Evolutionary conservation across 176 grass and related monocot species (phyloP).

Genomic region (Phoenix dactylifera): DNA sequence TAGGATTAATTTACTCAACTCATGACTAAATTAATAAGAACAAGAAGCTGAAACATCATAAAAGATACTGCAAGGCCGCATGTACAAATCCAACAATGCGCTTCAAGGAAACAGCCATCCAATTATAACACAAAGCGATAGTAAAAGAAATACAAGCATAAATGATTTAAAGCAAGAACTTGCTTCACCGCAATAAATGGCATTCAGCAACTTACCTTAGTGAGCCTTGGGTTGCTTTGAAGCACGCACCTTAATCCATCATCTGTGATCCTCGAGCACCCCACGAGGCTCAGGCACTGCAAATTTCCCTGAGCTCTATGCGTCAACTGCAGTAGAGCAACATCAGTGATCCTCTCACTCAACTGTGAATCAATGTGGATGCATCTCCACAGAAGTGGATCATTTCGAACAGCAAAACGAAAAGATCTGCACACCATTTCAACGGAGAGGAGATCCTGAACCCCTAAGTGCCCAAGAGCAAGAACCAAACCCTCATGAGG

Average conservation of each 20-base stretch:
- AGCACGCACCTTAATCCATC: conserved; percentile 63
- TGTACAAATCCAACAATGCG: too few species aligned
- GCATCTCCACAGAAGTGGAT: conserved; percentile 43
- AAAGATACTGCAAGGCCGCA: too few species aligned
- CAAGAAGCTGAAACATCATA: too few species aligned
- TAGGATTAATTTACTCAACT: too few species aligned
- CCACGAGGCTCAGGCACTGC: conserved; percentile 37
- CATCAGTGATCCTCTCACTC: conserved; percentile 49
- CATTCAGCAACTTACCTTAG: conserved; percentile 44
- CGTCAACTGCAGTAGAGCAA: conserved; percentile 37
- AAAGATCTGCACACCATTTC: conserved; percentile 71
- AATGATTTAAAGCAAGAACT: too few species aligned
- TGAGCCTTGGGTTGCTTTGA: conserved; percentile 40
- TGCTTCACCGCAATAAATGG: too few species aligned
- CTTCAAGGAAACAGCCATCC: too few species aligned
- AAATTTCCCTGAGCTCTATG: conserved; percentile 39
- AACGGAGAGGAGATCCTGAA: conserved; percentile 49
- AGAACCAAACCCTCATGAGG: conserved; percentile 39
- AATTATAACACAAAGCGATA: too few species aligned
- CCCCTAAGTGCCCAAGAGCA: conserved; percentile 40
- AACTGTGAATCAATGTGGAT: conserved; percentile 43
- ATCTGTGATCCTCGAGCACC: conserved; percentile 64
- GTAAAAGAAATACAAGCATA: too few species aligned
- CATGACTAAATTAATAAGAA: too few species aligned
- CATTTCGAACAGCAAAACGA: conserved; percentile 26